Base-by-base conservation (phyloP, 768 basidiomycete species). In the Phlebiopsis flavidoalba region DNA sequence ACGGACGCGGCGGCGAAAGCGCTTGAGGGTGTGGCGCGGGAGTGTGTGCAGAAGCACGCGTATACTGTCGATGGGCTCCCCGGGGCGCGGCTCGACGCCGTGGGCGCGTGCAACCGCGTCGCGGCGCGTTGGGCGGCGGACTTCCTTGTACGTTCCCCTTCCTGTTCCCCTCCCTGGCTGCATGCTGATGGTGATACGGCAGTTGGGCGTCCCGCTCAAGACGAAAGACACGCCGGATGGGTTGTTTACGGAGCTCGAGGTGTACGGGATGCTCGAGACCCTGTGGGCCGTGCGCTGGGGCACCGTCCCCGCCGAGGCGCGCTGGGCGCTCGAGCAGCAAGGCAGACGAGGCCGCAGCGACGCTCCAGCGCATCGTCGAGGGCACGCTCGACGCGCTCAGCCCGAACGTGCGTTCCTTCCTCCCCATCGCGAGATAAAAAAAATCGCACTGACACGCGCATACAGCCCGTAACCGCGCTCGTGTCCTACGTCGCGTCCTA, bases 151-250 rank as follows among this genome's bases (percentile, higher is more conserved):
- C 24, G 74, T 51, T 31, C 45, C 37, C n/a, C 48, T 49, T 14
- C 31, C 8, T 17, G 3, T 19, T 19, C 40, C 10, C 26, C 49
- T 21, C 17, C 33, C 22, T 12, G 3, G 36, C n/a, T 21, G 36
- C 36, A 24, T 1, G 12, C 14, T 59, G 48, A 24, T 59, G 47
- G 15, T 26, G 62, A 40, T 54, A 57, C 17, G 33, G 2, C 43
- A 80, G 79, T 71, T 74, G 47, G 82, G 81, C 3, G 72, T 83
- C 31, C 66, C 75, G 12, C 64, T 82, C 45, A 83, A 83, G 70
- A 80, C 80, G 3, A 71, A 75, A 48, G 73, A 71, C 31, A 78
- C 77, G 37, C 79, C 79, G 2, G 63, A 65, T 3, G 81, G 81
- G 0, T 33, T 77, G 35, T 77, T 74, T 65, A 82, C 80, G 0